Evolutionary conservation across 2,329 filamentous ascomycete genomes (phyloP), one percentile per base, ranked within the genome.

Genomic region (Apiospora malaysiana): DNA sequence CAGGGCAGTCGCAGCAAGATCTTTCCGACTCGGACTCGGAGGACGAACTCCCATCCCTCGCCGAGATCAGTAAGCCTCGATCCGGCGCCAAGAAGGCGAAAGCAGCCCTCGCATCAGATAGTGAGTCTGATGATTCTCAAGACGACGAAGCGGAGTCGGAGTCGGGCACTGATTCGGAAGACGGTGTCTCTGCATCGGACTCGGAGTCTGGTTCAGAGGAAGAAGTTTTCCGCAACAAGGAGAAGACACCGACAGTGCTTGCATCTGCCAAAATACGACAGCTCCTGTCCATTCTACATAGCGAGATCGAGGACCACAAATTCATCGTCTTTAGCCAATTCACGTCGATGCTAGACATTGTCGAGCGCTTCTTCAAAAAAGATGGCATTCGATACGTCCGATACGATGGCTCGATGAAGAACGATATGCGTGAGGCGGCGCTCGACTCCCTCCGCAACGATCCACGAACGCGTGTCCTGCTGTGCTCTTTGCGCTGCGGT

Each of bases 321-420:
- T 97, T 97, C 79, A 99, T 99, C 77, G 94, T 99, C 74, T 99
- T 99, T 83, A 97, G 94, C 1, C 94, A 98, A 77, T 99, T 99
- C 83, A 99, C 96, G 0, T 96, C 94, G 0, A 99, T 99, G 96
- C 90, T 99, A 65, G 93, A 98, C 83, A 90, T 98, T 40, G 91
- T 99, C 73, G 94, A 98, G 79, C 96, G 96, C 2, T 98, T 98
- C 82, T 86, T 99, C 72, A 87, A 88, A 65, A 87, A 90, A 67
- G 90, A 92, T 18, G 89, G 90, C 18, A 92, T 97, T 81, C 88
- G 88, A 72, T 97, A 92, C 79, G 93, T 93, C 21, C 93, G 96
- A 70, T 99, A 99, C 82, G 96, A 99, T 79, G 96, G 96, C 70
- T 90, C 91, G 76, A 99, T 99, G 96, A 90, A 91, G 79, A 98